Percentiles rank a stretch among this genome's conserved stretches.
These are phyloP conservation scores for Gyrodon lividus DNA, from an alignment of 768 basidiomycete species.

Conservation along the genomic window DNA sequence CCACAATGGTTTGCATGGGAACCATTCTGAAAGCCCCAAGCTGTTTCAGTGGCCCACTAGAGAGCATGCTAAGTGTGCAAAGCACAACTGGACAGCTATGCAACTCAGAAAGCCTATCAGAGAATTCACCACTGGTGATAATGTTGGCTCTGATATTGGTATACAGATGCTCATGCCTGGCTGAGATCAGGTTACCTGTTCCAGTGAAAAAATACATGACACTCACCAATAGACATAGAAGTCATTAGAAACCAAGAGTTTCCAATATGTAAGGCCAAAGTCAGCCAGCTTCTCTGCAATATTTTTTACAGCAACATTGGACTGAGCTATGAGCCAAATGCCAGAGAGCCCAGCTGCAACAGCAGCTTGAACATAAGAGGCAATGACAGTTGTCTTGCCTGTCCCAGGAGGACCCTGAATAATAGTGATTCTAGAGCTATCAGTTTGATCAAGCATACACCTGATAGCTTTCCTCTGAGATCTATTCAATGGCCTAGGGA, in stretches of 20 bases:
- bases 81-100: slow-evolving; percentile 57
- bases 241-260: slow-evolving; percentile 66
- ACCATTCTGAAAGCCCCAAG: slow-evolving; percentile 20
- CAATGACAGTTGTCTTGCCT: slow-evolving; percentile 75
- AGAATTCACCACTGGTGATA: slow-evolving; percentile 47
- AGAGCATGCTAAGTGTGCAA: slow-evolving; percentile 78
- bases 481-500: slow-evolving; percentile 35
- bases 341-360: slow-evolving; percentile 41
- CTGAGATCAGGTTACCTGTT: slow-evolving; percentile 4
- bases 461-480: slow-evolving; percentile 39
- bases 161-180: slow-evolving; percentile 84
- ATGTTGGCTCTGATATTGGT: slow-evolving; percentile 43
- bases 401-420: slow-evolving; percentile 61
- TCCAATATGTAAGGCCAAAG: slow-evolving; percentile 55
- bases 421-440: slow-evolving; percentile 35
- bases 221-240: slow-evolving; percentile 68
- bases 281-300: slow-evolving; percentile 78
- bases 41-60: slow-evolving; percentile 29
- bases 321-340: slow-evolving; percentile 82
- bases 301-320: slow-evolving; percentile 87
- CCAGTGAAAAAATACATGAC: background rate
- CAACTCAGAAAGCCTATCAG: slow-evolving; percentile 32
- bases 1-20: slow-evolving; percentile 49
- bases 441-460: slow-evolving; percentile 38
- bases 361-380: slow-evolving; percentile 54